Base-by-base conservation (phyloP, 768 basidiomycete genomes). In the Leucosporidium creatinivorum region DNA sequence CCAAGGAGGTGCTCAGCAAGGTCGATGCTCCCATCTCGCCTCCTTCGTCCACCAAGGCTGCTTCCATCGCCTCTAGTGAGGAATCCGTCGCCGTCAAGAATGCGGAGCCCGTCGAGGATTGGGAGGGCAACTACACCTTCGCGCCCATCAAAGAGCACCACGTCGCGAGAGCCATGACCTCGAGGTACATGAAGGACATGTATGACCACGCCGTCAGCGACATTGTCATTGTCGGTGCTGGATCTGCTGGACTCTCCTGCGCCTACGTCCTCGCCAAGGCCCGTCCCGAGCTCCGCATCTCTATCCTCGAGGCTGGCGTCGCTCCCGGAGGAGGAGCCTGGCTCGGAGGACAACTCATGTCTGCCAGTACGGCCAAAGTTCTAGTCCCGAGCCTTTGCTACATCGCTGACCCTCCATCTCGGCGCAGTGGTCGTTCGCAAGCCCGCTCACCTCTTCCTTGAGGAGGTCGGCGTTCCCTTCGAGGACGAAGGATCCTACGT, bases 401-500 rank as follows among this genome's bases (percentile, higher is more conserved):
- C 33, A 10, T 1, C 1, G 19, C 47, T 61, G 1, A 23, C 54
- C 0, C 10, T 18, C 17, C 33, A 33, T 4, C 25, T 49, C 47
- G 7, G 36, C 87, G 87, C 12, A 48, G 69, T 89, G 88, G 87
- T 85, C 63, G 84, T 89, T 66, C 85, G 87, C 69, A 89, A 89
- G 79, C 89, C 87, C 4, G 88, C 86, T 0, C 84, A 89, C 76
- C 78, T 80, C 58, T 88, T 91, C 82, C 81, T 89, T 55, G 79
- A 80, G 19, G 85, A 87, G 77, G 76, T 89, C 59, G 87, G 85
- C 30, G 84, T 90, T 26, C 83, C 85, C 1, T 89, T 85, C 77
- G 88, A 89, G 70, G 89, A 89, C 76, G 88, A 89, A 76, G 88
- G 87, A 63, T 69, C 82, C 33, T 89, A 85, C 75, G 87, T 89